Conservation (phyloP, 495 filamentous ascomycete genomes). For the Parathielavia appendiculata region DNA sequence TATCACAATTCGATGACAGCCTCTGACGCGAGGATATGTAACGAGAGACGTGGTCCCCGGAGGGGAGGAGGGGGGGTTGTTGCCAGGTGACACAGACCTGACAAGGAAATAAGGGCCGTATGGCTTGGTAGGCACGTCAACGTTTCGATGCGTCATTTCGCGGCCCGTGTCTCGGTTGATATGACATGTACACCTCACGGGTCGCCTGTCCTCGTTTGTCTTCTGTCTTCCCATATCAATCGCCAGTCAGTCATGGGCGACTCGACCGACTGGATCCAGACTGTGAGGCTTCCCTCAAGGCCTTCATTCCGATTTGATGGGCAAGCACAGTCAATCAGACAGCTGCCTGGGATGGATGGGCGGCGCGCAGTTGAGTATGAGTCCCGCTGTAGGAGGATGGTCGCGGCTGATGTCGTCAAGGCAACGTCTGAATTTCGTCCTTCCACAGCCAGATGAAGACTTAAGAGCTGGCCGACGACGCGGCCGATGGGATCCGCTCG, state of each 20-base stretch:
- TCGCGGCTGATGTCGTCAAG: too few species aligned
- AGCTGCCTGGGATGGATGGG: too few species aligned
- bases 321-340: too few species aligned
- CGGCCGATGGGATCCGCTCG: too few species aligned
- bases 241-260: not conserved
- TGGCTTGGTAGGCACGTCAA: not conserved
- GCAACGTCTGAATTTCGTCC: too few species aligned
- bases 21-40: too few species aligned
- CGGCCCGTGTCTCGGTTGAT: not conserved
- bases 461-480: too few species aligned
- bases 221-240: not conserved
- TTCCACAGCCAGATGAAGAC: too few species aligned
- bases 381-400: too few species aligned
- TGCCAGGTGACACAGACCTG: not conserved
- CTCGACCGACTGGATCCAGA: not conserved
- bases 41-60: too few species aligned
- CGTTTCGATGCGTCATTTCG: not conserved
- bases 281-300: not conserved
- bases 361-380: too few species aligned
- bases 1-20: not conserved
- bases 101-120: not conserved
- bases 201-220: not conserved
- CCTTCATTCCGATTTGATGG: not conserved
- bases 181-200: not conserved
- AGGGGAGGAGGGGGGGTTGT: not conserved